A percentile compares a stretch with the other conserved stretches of the same genome.
phyloP scores from a whole-genome alignment of 441 rosid genomes.

The Iberis amara region DNA sequence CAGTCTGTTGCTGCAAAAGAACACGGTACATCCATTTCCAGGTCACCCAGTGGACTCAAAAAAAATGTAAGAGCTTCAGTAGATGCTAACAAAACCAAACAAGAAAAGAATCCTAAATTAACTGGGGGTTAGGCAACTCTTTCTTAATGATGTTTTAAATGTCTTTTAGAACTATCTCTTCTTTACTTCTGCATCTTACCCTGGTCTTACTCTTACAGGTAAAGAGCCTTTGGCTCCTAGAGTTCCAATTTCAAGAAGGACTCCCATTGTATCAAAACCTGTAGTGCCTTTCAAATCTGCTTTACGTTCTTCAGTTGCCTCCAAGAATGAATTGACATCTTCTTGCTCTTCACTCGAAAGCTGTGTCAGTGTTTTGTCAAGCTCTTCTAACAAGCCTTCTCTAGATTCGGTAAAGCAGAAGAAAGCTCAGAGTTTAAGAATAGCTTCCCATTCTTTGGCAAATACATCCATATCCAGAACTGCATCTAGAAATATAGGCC shows the following conservation, averaged over 20 bases:
- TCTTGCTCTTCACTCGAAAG: too few relatives aligned
- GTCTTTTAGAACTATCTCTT: not conserved
- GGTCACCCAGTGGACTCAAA: conserved; percentile 46
- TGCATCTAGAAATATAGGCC: conserved; percentile 38
- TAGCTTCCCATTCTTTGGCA: conserved; percentile 33
- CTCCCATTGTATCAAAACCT: conserved; percentile 46
- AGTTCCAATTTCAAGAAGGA: conserved; percentile 32
- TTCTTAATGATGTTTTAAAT: conserved; percentile 15
- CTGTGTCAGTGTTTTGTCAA: conserved; percentile 36
- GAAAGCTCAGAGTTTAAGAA: conserved; percentile 36
- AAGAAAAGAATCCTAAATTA: conserved; percentile 45
- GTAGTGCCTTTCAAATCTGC: conserved; percentile 39
- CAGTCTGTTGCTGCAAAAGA: conserved; percentile 36
- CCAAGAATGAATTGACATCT: conserved; percentile 40
- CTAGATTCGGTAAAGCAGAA: conserved; percentile 34
- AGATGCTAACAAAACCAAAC: conserved; percentile 47
- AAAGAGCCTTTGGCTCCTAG: conserved; percentile 39
- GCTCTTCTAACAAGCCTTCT: conserved; percentile 38
- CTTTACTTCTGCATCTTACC: not conserved
- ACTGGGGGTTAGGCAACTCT: conserved; percentile 36
- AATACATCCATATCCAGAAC: conserved; percentile 35
- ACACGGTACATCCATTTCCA: conserved; percentile 37
- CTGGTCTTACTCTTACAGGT: conserved; percentile 35
- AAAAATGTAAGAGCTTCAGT: conserved; percentile 49
- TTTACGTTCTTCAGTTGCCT: conserved; percentile 42